Base-by-base conservation (phyloP, 176 grass and related monocot species). In the Pontederia paniculata region DNA sequence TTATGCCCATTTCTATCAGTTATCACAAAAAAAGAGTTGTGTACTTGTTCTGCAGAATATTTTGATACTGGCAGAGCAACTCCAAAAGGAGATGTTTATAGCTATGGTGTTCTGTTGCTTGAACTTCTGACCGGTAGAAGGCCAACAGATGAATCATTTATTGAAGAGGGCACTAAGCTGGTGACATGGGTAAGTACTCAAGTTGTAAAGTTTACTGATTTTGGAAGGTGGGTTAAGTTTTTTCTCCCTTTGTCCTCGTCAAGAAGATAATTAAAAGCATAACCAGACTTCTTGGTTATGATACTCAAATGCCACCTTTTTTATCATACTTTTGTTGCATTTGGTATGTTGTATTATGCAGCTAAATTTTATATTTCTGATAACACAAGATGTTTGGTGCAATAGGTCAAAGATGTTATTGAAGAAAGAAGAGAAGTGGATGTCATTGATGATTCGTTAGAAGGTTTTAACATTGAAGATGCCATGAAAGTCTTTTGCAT, bases 1-100 rank as follows among this genome's bases (percentile, higher is more conserved):
- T 37, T 37, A 37, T 3, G 28, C 28, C 28, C 28, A 37, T 6
- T 37, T 37, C 28, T 37, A 37, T 37, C 28, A 3, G 28, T 37
- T 37, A 37, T 3, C 28, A 37, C 28, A 37, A 37, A n/a, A n/a
- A n/a, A 5, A 37, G 28, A 37, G 3, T 37, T 6, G 7, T n/a
- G 1, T 21, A 31, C 8, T 44, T 22, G 57, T 53, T 61, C 17
- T 63, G 14, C 80, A 89, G 91, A 97, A 73, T 84, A 97, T 58
- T 90, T 97, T 37, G 80, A 97, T 49, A 89, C 86, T 0, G 82
- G 91, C 22, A 83, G 73, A 76, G 86, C 82, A 23, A 90, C 86
- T 17, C 87, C 77, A 17, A 87, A 90, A 71, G 82, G 91, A 19
- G 86, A 97, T 69, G 77, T 87, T 23, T 97, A 97, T 77, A 90